phyloP scores from a whole-genome alignment of 108 stramenopile genomes.

The Heterococcus sp. region DNA sequence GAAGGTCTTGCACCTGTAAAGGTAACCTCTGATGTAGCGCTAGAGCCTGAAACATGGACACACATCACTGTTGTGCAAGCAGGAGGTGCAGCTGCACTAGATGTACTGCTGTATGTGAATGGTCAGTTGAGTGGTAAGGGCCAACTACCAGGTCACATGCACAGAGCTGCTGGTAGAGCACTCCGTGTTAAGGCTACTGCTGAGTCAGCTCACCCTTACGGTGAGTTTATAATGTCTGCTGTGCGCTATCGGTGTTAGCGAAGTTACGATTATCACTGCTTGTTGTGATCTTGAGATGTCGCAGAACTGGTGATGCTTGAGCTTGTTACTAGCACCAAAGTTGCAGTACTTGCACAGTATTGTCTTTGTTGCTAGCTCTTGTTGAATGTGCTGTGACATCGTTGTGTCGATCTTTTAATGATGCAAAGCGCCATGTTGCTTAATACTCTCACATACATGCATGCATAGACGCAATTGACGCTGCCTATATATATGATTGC shows the following conservation, averaged over 20 bases:
- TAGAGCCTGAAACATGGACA: constrained; percentile 23
- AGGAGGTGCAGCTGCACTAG: neutral
- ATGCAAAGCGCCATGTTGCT: neutral
- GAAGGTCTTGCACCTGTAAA: no score
- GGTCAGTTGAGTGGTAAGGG: neutral
- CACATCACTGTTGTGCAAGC: constrained; percentile 42
- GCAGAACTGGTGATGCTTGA: neutral
- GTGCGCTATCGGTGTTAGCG: neutral
- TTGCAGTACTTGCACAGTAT: neutral
- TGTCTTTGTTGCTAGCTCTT: no score
- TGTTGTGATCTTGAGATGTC: neutral
- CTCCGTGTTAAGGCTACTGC: neutral
- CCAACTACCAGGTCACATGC: neutral
- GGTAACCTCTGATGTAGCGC: neutral
- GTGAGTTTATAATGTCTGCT: neutral
- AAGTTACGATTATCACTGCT: neutral
- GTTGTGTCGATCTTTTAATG: neutral
- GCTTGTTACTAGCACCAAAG: neutral
- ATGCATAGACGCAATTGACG: no score
- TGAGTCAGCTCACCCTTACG: neutral
- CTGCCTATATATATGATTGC: neutral
- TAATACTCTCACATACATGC: neutral
- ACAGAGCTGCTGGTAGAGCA: neutral
- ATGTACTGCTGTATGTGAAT: neutral
- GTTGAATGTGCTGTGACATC: neutral